Evolutionary conservation across 1,139 yeast genomes (phyloP).

Genomic region (Candida tetrigidarum): DNA sequence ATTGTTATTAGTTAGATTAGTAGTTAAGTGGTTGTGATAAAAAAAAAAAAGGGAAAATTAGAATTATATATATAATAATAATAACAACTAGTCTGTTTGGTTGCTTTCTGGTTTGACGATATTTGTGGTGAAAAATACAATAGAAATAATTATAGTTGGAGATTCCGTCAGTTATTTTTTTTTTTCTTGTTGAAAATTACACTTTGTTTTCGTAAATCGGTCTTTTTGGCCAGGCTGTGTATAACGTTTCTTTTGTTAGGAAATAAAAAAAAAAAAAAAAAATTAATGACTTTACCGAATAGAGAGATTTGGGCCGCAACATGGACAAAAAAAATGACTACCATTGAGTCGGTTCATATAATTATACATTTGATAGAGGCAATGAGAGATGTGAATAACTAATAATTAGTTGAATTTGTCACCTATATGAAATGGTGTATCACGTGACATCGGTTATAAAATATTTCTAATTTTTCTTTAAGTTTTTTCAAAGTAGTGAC

Average conservation of each 20-base stretch:
- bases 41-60: background rate
- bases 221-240: too few relatives aligned
- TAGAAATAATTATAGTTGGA: too few relatives aligned
- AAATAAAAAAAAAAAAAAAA: too few relatives aligned
- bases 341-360: too few relatives aligned
- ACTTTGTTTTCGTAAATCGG: background rate
- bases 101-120: background rate
- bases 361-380: too few relatives aligned
- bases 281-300: background rate
- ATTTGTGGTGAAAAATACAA: background rate
- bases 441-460: background rate
- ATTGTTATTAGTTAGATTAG: background rate
- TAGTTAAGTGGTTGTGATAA: background rate
- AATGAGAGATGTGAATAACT: too few relatives aligned
- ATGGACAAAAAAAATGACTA: too few relatives aligned
- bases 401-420: too few relatives aligned
- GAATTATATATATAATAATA: background rate
- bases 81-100: too few relatives aligned
- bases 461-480: background rate
- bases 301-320: background rate
- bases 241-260: too few relatives aligned
- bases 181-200: background rate
- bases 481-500: background rate
- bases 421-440: too few relatives aligned
- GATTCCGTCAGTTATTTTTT: slow-evolving; percentile 1